Evolutionary conservation across 2,329 filamentous ascomycete genomes (phyloP), one percentile per base, ranked within the genome.

Genomic region (Acrocalymma vagum): DNA sequence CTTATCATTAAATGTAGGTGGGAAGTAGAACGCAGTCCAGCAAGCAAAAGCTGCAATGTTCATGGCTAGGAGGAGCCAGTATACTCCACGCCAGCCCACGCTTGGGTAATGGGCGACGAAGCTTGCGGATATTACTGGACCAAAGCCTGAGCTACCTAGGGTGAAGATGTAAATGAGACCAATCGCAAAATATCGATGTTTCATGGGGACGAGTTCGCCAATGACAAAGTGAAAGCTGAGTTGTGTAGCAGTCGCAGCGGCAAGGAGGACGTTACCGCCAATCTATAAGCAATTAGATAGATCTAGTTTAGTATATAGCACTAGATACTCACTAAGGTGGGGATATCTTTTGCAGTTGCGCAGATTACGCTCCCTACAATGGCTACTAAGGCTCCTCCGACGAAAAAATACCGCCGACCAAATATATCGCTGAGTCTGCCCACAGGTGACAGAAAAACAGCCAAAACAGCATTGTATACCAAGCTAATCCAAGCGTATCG

Each of bases 331-430:
- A 38, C 20, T 18, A 58, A 32, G 1, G 41, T 42, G 13, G 38
- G 38, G 8, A 55, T 45, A 25, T 32, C 21, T 18, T 45, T 42
- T n/a, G 52, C 46, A 9, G 41, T 45, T n/a, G 48, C 51, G 24
- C 47, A 48, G 16, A 54, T 36, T 6, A 49, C 37, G 18, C 44
- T 33, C 8, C 51, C 51, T 3, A 51, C 31, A 18, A 54, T 31
- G 3, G 62, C 66, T 7, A 70, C 42, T 3, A 63, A 45, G 17
- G 36, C 37, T 10, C 65, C 67, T 9, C 48, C 62, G 24, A 71
- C 60, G n/a, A 69, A 70, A 0, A 70, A 35, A 3, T 63, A 23
- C 15, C 46, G 36, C 7, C 50, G 9, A 55, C 68, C 50, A 20
- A 53, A 53, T 16, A 53, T 50, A 23, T 53, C 50, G 29, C 30